Evolutionary conservation across 1,139 yeast species (phyloP), one percentile per base, ranked within the genome.

Genomic region (Candida frijolesensis): DNA sequence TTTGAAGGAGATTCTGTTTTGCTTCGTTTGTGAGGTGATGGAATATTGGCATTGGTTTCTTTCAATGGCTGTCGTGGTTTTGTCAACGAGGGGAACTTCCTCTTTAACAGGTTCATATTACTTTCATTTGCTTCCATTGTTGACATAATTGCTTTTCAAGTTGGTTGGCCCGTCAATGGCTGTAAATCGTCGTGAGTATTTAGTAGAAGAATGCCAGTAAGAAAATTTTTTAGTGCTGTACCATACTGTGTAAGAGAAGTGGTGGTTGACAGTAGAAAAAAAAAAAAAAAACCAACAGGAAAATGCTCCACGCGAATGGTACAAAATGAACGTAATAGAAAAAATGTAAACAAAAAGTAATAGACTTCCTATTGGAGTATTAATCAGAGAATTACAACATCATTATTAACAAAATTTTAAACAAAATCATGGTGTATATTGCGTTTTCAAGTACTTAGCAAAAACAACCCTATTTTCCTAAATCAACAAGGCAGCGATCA

Each of bases 11-110:
- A 40, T n/a, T 40, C 48, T n/a, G 33, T 32, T 35, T 39, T 44
- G 6, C 39, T 35, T 11, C 43, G 34, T 32, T 51, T 51, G 19
- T 32, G 41, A 22, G 79, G 79, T 22, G 74, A 68, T 3, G 79
- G 79, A 22, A 76, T 60, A 52, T 76, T 76, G 19, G 71, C 68
- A 54, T 68, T 70, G 22, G 80, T 70, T 57, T 76, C 80, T 57
- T 68, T 68, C 52, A 76, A 67, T 4, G 81, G 80, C 34, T 67
- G 65, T 52, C 81, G 59, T n/a, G 66, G 56, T 47, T 55, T 52
- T 25, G 53, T 50, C 41, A 57, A 45, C 2, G 60, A 57, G n/a
- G 56, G 46, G 39, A 52, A 52, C 22, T 53, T 51, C 45, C 53
- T 54, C 48, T 55, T 57, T 7, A 53, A 44, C 12, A 46, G 46